Evolutionary conservation across 2,329 filamentous ascomycete genomes (phyloP), one percentile per base, ranked within the genome.

Genomic region (Diaporthe batatas): DNA sequence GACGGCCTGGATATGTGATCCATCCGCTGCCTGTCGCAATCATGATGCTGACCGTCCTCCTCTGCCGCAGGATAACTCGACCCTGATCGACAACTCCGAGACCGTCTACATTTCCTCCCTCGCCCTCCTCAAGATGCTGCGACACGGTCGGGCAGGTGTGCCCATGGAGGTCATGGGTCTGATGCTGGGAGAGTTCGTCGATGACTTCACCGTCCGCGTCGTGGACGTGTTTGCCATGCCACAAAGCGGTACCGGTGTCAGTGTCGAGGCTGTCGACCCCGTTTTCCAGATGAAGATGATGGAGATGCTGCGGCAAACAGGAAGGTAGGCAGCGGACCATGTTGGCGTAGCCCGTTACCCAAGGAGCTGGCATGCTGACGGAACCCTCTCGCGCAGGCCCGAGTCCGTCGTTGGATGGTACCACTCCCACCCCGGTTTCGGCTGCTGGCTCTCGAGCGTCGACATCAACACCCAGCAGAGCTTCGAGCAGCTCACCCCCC

Each of bases 211-310:
- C 73, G 96, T 99, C 75, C 93, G 96, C 77, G 96, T 99, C 18
- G 96, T 98, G 77, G 96, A 99, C 84, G 96, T 99, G 36, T 99
- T 99, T 84, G 96, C 96, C 74, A 99, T 99, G 96, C 96, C 96
- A 25, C 96, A 99, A 83, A 98, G 95, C 78, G 96, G 96, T 85
- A 99, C 96, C 1, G 96, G 96, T 78, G 96, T 99, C 78, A 98
- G 94, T 84, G 96, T 99, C 79, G 96, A 99, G 85, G 97, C 96
- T 68, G 96, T 99, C 76, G 96, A 99, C 82, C 95, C 95, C 12
- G 96, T 99, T 44, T 99, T 99, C 84, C 96, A 99, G 86, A 98
- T 95, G 80, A 99, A 98, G 89, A 99, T 99, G 96, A 99, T 99
- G 96, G 96, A 99, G 82, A 98, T 99, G 96, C 87, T 99, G 82